phyloP scores from a whole-genome alignment of 2,329 filamentous ascomycete genomes.

The Nothophaeocryptopus gaeumannii region DNA sequence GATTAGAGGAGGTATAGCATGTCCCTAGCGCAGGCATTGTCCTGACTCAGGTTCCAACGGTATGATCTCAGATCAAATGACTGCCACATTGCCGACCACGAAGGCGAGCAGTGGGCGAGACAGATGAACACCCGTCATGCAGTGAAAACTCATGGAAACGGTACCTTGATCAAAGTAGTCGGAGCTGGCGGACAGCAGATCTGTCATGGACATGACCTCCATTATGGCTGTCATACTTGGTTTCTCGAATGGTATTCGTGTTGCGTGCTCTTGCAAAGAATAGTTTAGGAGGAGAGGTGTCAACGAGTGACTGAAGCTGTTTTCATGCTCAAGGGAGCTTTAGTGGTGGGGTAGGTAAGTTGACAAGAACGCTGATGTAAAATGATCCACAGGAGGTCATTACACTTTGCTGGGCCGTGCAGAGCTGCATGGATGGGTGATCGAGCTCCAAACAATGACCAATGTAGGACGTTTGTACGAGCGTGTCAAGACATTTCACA shows the following conservation, averaged over 20 bases:
- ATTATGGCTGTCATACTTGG: slow-evolving; percentile 18
- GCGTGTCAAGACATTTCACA: too few relatives aligned
- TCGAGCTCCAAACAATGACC: too few relatives aligned
- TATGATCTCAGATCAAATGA: slow-evolving; percentile 66
- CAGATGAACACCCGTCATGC: slow-evolving; percentile 43
- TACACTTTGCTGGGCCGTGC: background rate
- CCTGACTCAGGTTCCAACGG: slow-evolving; percentile 79
- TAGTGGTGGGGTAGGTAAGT: background rate
- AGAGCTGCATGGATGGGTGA: too few relatives aligned
- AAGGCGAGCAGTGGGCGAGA: slow-evolving; percentile 3
- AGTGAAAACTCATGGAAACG: slow-evolving; percentile 18
- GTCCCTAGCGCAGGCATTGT: slow-evolving; percentile 82
- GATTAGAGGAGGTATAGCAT: slow-evolving; percentile 65
- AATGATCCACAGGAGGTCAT: slow-evolving; percentile 10
- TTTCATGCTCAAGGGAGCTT: too few relatives aligned
- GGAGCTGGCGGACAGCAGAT: slow-evolving; percentile 6
- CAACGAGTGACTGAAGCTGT: too few relatives aligned
- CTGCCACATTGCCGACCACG: slow-evolving; percentile 25
- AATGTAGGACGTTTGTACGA: too few relatives aligned
- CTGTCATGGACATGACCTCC: slow-evolving; percentile 12
- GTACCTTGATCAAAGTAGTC: slow-evolving; percentile 23
- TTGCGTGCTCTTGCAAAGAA: background rate
- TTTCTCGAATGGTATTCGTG: background rate
- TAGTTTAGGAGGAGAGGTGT: too few relatives aligned
- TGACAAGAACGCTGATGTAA: background rate